phyloP scores from a whole-genome alignment of 2,329 filamentous ascomycete species.

The Bimuria novae-zelandiae region DNA sequence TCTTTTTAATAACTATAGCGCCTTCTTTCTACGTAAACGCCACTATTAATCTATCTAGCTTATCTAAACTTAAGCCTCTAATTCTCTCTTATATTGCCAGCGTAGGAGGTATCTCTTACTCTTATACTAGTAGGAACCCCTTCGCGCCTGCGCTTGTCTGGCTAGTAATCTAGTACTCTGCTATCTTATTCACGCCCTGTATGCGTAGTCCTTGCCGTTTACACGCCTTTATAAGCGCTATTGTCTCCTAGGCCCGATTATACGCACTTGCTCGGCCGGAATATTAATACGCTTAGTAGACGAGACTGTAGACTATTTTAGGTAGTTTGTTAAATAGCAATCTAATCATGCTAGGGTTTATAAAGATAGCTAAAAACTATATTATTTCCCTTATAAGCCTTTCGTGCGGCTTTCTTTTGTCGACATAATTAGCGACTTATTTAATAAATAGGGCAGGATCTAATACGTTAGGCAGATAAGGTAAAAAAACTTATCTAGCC shows the following conservation, averaged over 20 bases:
- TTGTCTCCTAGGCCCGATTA: not conserved
- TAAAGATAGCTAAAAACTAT: not conserved
- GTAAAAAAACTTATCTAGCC: slow-evolving; percentile 7
- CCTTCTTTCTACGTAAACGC: not conserved
- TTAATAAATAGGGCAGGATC: not conserved
- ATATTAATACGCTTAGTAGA: slow-evolving; percentile 1
- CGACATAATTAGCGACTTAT: not conserved
- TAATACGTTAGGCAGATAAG: slow-evolving; percentile 6
- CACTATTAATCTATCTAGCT: not conserved
- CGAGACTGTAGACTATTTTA: too few relatives aligned
- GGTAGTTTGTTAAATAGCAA: not conserved
- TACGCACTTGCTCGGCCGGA: not conserved
- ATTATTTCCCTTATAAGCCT: not conserved
- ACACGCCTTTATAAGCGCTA: not conserved
- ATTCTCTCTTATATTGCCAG: not conserved
- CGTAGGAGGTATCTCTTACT: not conserved
- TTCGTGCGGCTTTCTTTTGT: not conserved
- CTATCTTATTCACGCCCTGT: not conserved
- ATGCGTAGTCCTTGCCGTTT: too few relatives aligned
- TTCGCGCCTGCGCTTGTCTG: not conserved
- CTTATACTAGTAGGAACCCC: not conserved
- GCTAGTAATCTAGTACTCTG: not conserved
- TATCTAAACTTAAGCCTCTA: not conserved
- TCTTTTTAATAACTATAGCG: not conserved
- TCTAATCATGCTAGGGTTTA: not conserved